Base-by-base conservation (phyloP, 1,284 basidiomycete species). In the Termitomyces sp. region DNA sequence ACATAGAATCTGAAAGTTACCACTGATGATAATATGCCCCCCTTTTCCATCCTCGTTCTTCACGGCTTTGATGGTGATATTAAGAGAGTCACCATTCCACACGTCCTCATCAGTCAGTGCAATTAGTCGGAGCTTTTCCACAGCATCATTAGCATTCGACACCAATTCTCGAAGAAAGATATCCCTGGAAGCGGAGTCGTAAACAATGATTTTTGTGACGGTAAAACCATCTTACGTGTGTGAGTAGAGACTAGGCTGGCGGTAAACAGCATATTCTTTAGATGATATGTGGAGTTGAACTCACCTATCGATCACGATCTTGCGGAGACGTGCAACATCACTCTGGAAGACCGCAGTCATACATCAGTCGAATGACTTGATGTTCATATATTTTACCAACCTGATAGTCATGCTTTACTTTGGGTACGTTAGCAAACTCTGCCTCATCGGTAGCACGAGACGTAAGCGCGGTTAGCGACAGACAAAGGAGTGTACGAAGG, bases 91-190 rank as follows among this genome's bases (percentile, higher is more conserved):
- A 39, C 86, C 86, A 61, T 86, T 79, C 74, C 90, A 84, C 15
- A 88, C 74, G 24, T 70, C 72, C 64, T 85, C 86, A 68, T 95
- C 88, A n/a, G 82, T 94, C 59, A 98, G 76, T 12, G 90, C 78
- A 26, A 84, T 86, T 36, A 97, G 74, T 26, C 94, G 88, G 46
- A 95, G 81, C 70, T 97, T 98, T 70, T 98, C 94, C 40, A 97
- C 76, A 1, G 95, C 94, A 69, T 98, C 94, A 68, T 96, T 96
- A 33, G 93, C 88, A 67, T 98, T 98, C 10, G 93, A 96, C 56
- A 97, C 81, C 46, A 97, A 77, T 72, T 98, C 94, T 43, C 94
- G 90, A 50, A 98, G 81, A 70, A 96, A 98, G 47, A 97, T 88
- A 57, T 96, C 94, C 63, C 92, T 92, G 62, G 67, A 44, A 50